Evolutionary conservation across 2,329 filamentous ascomycete species (phyloP).

Genomic region (Cladosporium sphaerospermum): DNA sequence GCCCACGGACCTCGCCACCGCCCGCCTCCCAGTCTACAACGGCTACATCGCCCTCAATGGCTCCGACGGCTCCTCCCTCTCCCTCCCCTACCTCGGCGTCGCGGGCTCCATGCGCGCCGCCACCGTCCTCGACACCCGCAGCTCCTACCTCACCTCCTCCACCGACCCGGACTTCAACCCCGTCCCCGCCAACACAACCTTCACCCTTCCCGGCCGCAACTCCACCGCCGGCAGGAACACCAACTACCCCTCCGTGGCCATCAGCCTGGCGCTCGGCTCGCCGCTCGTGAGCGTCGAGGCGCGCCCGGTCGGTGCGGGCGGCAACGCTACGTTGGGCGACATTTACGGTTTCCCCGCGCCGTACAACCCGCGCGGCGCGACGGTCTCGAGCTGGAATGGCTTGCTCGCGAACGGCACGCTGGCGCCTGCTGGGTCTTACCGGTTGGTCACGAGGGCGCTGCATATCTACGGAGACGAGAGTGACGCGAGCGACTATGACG

Average conservation of each 20-base stretch:
- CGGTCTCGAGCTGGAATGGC: constrained; percentile 19
- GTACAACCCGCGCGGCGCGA: constrained; percentile 18
- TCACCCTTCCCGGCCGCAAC: constrained; percentile 21
- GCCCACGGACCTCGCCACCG: constrained; percentile 18
- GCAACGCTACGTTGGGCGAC: constrained; percentile 13
- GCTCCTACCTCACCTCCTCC: constrained; percentile 20
- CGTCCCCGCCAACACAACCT: constrained; percentile 13
- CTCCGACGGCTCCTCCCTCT: constrained; percentile 21
- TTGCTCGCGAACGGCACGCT: constrained; percentile 23
- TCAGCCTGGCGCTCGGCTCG: constrained; percentile 19
- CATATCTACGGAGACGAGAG: constrained; percentile 25
- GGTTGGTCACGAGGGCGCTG: constrained; percentile 24
- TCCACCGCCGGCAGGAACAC: constrained; percentile 16
- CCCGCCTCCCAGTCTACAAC: constrained; percentile 29
- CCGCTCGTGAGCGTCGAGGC: constrained; percentile 14
- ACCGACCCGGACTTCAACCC: constrained; percentile 13
- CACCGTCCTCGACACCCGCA: constrained; percentile 22
- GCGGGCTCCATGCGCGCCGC: constrained; percentile 19
- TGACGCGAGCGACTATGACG: constrained; percentile 23
- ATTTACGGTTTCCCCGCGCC: constrained; percentile 16
- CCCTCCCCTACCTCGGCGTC: constrained; percentile 31
- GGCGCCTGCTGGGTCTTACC: constrained; percentile 25
- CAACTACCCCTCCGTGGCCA: constrained; percentile 19
- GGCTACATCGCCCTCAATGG: constrained; percentile 27
- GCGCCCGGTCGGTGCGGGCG: constrained; percentile 2